Conservation (phyloP, 176 grass and related monocot genomes). For the Melocanna baccifera region DNA sequence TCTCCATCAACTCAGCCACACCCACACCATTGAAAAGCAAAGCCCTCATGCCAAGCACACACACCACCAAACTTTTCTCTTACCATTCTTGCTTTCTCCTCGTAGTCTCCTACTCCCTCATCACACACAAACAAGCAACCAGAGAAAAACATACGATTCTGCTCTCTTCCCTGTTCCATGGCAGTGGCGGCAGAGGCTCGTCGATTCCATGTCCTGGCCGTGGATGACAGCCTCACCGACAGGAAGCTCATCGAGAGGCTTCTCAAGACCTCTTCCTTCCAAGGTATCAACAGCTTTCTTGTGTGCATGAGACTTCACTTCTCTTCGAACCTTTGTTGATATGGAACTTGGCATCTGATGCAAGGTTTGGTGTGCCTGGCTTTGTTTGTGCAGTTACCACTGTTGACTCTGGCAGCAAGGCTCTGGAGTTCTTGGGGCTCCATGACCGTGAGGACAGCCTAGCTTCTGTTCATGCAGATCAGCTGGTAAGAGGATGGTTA, state of each 20-base stretch:
- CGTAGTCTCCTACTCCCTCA: neutral
- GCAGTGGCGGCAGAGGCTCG: constrained; percentile 41
- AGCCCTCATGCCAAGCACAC: constrained; percentile 20
- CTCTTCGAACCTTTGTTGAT: neutral
- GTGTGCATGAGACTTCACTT: neutral
- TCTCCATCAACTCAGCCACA: constrained; percentile 38
- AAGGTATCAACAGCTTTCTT: constrained; percentile 33
- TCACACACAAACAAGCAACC: neutral
- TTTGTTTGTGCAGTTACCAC: constrained; percentile 58
- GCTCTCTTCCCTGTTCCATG: constrained; percentile 29
- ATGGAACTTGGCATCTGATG: neutral
- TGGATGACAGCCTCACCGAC: constrained; percentile 78
- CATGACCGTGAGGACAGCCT: constrained; percentile 34
- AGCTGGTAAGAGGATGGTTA: constrained; percentile 49
- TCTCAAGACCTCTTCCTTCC: constrained; percentile 87
- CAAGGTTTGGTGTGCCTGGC: neutral
- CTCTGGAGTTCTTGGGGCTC: constrained; percentile 68
- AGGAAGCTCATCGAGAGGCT: constrained; percentile 91
- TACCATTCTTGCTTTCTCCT: constrained; percentile 22
- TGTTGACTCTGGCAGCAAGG: constrained; percentile 86
- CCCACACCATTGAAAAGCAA: constrained; percentile 38
- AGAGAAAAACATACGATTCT: neutral
- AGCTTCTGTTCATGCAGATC: constrained; percentile 31
- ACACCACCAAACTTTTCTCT: constrained; percentile 16
- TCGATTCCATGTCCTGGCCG: constrained; percentile 77